Evolutionary conservation across 2,329 filamentous ascomycete genomes (phyloP).

Genomic region (Myrmaecium sp.): DNA sequence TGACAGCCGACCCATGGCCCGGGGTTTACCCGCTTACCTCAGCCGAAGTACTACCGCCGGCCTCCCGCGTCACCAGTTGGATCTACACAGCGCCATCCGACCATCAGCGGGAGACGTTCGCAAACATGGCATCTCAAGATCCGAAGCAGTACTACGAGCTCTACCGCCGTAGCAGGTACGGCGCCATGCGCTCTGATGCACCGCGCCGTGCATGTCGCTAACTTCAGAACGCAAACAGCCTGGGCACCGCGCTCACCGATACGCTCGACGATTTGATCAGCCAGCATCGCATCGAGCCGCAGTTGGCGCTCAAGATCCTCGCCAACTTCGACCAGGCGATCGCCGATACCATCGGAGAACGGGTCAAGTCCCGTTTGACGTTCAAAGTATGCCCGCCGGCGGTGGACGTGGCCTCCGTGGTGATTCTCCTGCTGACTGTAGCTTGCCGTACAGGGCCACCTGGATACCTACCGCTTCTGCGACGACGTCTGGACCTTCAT

Average conservation of each 20-base stretch:
- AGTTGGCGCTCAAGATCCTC: conserved; percentile 96
- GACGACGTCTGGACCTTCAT: conserved; percentile 99
- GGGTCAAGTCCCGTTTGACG: conserved; percentile 74
- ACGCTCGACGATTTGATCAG: conserved; percentile 95
- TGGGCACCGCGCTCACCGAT: conserved; percentile 85
- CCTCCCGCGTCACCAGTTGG: too few relatives aligned
- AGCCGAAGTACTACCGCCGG: too few relatives aligned
- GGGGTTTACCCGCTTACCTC: too few relatives aligned
- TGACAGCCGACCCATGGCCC: too few relatives aligned
- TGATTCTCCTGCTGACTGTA: conserved; percentile 5
- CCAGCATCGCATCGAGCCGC: conserved; percentile 86
- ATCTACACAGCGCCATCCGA: conserved; percentile 4
- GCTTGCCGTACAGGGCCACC: conserved; percentile 51
- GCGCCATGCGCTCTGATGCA: conserved; percentile 6
- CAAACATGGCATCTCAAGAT: too few relatives aligned
- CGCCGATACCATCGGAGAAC: conserved; percentile 77
- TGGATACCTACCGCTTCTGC: conserved; percentile 98
- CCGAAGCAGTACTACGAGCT: conserved; percentile 91
- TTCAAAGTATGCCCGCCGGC: conserved; percentile 60
- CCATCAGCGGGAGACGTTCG: too few relatives aligned
- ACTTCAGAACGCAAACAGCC: conserved; percentile 36
- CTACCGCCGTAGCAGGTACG: conserved; percentile 93
- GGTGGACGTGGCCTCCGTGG: background rate
- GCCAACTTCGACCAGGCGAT: conserved; percentile 90
- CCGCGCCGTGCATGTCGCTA: conserved; percentile 5